A percentile compares a stretch with the other conserved stretches of the same genome.
Evolutionary conservation across 257 asterid genomes (phyloP).

Genomic region (Galeopsis tetrahit): DNA sequence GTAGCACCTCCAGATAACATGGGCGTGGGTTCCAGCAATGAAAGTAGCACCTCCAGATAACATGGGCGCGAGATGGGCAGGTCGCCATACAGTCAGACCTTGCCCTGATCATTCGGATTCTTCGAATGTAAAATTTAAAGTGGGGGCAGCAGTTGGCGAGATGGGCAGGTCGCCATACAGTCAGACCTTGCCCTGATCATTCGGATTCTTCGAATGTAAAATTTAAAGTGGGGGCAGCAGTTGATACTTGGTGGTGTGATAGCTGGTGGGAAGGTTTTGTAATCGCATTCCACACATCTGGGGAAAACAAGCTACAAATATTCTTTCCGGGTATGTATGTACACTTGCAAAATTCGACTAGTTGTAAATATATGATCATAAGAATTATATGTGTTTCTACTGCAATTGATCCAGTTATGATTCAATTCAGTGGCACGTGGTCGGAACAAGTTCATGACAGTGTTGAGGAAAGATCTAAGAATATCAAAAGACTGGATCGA

Average conservation of each 20-base stretch:
- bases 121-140: constrained; percentile 35
- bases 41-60: constrained; percentile 57
- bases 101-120: constrained; percentile 42
- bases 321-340: constrained; percentile 54
- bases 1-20: constrained; percentile 56
- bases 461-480: constrained; percentile 47
- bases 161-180: constrained; percentile 52
- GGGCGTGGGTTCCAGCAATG: constrained; percentile 47
- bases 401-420: neutral
- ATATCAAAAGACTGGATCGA: constrained; percentile 66
- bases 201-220: constrained; percentile 30
- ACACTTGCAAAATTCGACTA: neutral
- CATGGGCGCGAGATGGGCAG: constrained; percentile 54
- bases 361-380: no score
- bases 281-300: constrained; percentile 38
- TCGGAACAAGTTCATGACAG: constrained; percentile 34
- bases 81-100: constrained; percentile 67
- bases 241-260: constrained; percentile 73
- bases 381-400: no score
- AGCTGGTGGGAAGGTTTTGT: constrained; percentile 89
- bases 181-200: constrained; percentile 59
- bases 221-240: constrained; percentile 57
- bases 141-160: constrained; percentile 69
- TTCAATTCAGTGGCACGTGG: constrained; percentile 41
- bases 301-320: constrained; percentile 40